A percentile compares a stretch with the other conserved stretches of the same genome.
Conservation (phyloP, 2,329 filamentous ascomycete genomes). For the Knufia fluminis region DNA sequence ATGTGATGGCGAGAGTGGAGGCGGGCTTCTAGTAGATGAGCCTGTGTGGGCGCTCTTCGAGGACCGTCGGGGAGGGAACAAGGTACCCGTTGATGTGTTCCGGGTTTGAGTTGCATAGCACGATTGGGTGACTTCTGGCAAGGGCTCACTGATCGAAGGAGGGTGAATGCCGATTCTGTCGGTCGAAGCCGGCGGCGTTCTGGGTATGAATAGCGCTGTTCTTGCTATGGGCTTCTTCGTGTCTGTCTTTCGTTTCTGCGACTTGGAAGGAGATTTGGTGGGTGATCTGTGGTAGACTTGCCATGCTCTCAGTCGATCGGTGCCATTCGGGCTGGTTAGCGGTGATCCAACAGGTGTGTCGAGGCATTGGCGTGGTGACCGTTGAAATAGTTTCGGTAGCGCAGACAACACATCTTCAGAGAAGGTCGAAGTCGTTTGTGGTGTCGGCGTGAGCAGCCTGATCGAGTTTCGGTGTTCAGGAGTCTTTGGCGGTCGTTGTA, state of each 20-base stretch:
- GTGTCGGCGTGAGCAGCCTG: conserved; percentile 7
- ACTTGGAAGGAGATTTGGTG: background rate
- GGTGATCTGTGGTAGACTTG: background rate
- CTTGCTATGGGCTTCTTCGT: conserved; percentile 3
- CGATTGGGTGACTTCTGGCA: background rate
- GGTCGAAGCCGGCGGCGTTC: background rate
- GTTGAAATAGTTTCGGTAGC: conserved; percentile 1
- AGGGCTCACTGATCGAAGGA: background rate
- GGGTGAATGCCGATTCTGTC: background rate
- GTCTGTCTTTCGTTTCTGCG: background rate
- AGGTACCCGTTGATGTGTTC: background rate
- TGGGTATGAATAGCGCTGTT: conserved; percentile 8
- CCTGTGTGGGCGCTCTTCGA: background rate
- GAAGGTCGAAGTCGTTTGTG: conserved; percentile 8
- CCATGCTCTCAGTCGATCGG: background rate
- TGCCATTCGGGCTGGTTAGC: background rate
- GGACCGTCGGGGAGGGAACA: background rate
- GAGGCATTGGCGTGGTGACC: background rate
- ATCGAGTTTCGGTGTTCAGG: background rate
- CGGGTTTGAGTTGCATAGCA: background rate
- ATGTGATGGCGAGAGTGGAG: background rate
- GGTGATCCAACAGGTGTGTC: background rate
- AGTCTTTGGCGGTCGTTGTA: background rate
- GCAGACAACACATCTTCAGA: conserved; percentile 9
- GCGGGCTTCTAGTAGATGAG: background rate